A percentile compares a stretch with the other conserved stretches of the same genome.
These are phyloP conservation scores for Colletotrichum chlorophyti DNA, from an alignment of 2,329 filamentous ascomycete species.

Conservation along the genomic window DNA sequence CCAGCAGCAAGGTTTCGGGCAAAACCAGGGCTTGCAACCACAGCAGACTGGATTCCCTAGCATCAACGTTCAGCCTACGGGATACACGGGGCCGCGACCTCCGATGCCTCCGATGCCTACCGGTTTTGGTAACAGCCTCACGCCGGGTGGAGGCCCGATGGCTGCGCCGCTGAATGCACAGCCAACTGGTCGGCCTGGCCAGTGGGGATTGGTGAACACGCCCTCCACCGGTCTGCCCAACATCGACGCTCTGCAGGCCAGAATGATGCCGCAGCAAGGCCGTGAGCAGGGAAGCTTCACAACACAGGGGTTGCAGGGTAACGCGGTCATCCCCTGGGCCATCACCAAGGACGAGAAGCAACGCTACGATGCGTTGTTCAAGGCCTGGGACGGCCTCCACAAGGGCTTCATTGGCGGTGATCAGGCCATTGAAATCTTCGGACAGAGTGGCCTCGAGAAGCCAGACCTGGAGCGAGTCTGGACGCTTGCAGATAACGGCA, in stretches of 20 bases:
- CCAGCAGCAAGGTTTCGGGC: conserved; percentile 63
- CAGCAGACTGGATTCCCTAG: conserved; percentile 76
- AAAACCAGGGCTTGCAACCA: conserved; percentile 65
- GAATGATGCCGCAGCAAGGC: conserved; percentile 97
- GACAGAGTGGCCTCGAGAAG: conserved; percentile 92
- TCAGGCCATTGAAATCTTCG: conserved; percentile 95
- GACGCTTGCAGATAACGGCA: conserved; percentile 92
- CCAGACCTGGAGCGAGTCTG: conserved; percentile 90
- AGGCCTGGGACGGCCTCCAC: conserved; percentile 92
- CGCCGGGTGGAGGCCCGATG: conserved; percentile 67
- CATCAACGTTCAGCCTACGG: conserved; percentile 69
- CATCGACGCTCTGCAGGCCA: conserved; percentile 88
- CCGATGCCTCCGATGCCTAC: conserved; percentile 84
- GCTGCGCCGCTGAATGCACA: conserved; percentile 81
- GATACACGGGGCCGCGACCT: conserved; percentile 80
- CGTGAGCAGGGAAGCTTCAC: conserved; percentile 85
- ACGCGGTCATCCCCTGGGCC: conserved; percentile 96
- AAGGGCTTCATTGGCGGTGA: conserved; percentile 93
- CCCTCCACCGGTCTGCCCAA: conserved; percentile 90
- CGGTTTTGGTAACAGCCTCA: conserved; percentile 61
- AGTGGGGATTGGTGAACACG: conserved; percentile 98
- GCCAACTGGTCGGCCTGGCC: conserved; percentile 89
- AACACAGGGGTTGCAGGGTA: conserved; percentile 86
- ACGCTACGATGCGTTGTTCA: conserved; percentile 93
- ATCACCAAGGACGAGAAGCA: conserved; percentile 99